These are phyloP conservation scores for Trichoderma sp. DNA, from an alignment of 2,329 filamentous ascomycete species.

Conservation along the genomic window DNA sequence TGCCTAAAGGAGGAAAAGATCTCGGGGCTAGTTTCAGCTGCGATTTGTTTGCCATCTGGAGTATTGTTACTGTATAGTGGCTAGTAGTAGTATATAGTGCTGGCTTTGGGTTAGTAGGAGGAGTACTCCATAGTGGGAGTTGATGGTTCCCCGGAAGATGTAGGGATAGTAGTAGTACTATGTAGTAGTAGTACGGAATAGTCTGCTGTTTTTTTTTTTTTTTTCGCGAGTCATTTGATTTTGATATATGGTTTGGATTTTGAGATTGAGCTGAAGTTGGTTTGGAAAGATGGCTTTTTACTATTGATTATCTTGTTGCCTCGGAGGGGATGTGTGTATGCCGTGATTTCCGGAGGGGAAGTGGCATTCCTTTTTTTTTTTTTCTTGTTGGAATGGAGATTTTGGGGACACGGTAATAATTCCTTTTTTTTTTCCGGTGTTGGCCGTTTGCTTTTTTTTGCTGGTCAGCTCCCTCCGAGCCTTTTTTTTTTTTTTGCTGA, in stretches of 20 bases:
- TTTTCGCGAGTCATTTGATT: neutral
- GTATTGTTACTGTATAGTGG: no score
- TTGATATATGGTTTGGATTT: neutral
- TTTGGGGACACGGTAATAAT: no score
- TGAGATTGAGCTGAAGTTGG: neutral
- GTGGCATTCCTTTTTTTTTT: neutral
- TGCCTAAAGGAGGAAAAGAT: neutral
- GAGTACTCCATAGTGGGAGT: no score
- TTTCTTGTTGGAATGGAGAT: neutral
- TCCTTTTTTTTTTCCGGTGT: neutral
- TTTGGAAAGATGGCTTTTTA: neutral
- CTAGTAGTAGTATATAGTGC: no score
- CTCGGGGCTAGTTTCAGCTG: neutral
- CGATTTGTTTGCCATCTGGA: neutral
- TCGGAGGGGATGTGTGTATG: neutral
- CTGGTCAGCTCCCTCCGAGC: neutral
- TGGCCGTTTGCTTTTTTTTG: neutral
- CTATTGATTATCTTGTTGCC: neutral
- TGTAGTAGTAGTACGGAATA: no score
- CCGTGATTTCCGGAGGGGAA: neutral
- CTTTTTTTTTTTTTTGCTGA: neutral
- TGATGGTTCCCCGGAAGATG: no score
- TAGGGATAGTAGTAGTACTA: no score
- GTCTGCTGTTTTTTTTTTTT: neutral
- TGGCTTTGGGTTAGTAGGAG: no score